Evolutionary conservation across 2,329 filamentous ascomycete species (phyloP), one percentile per base, ranked within the genome.

Genomic region (Epichloe baconii): DNA sequence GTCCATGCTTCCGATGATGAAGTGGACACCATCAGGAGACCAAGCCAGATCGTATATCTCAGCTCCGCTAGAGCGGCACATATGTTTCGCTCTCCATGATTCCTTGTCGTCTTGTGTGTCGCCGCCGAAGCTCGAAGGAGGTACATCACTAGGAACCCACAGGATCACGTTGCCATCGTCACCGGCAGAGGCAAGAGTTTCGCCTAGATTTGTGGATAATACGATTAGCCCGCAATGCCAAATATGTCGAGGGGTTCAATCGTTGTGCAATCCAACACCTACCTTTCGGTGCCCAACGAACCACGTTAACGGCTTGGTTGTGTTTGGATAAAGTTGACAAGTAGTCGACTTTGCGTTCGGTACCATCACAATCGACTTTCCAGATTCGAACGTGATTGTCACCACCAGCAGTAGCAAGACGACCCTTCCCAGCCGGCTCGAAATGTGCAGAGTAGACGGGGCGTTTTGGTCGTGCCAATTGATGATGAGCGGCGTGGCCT

Each of bases 1-100:
- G 71, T 98, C 93, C 90, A 98, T 97, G 71, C 93, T 97, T 40
- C 93, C 93, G 23, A 94, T 96, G 61, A 98, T 96, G 72, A 98
- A 95, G 71, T 94, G 93, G 40, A 83, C 75, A 40, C 87, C 89
- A 67, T 98, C 93, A n/a, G 94, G 94, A 47, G 93, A 97, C 94
- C 93, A 98, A 48, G 93, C 93, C 52, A 98, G 73, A 68, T 98
- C 93, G 70, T 98, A 98, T 58, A 98, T 97, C 67, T 98, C 93
- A 11, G 90, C 88, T 37, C 90, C 91, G 55, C 86, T 88, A 44
- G 90, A 95, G 55, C 93, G 82, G 68, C 90, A 97, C 93, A 97
- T 97, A 66, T 95, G 88, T 71, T 95, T 97, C 55, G 91, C 86
- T 55, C 91, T 79, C 93, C 93, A 98, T 58, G 87, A 87, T 69